Base-by-base conservation (phyloP, 371 early-diverging fungal genomes). In the Mucor mucedo region DNA sequence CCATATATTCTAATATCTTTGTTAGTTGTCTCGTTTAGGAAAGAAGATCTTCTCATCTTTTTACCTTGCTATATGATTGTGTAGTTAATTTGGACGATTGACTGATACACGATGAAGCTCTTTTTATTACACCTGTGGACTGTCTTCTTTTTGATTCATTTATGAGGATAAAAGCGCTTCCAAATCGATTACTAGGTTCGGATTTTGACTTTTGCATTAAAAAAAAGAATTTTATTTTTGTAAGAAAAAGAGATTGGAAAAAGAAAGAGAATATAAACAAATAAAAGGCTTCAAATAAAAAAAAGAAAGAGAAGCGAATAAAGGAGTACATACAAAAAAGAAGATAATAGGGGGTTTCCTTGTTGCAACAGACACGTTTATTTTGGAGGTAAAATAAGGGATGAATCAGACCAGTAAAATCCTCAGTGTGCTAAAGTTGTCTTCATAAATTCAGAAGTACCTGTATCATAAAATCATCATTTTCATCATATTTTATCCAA, bases 171-270 rank as follows among this genome's bases (percentile, higher is more conserved):
- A 64, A 44, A 35, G 58, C 58, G 32, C 33, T 58, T 54, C 62
- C 58, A 33, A 58, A 8, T 40, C 63, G 53, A 33, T 48, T 56
- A 45, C 48, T 68, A 56, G 68, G 69, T 52, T 71, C 72, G 60
- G 65, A 77, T 62, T 63, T 72, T 59, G 69, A 68, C 52, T 68
- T 72, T 71, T 68, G 83, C 70, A 80, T 78, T 61, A 67, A 58
- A 21, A 58, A 21, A 21, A 0, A 59, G 52, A 68, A 66, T 67
- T 66, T 70, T 39, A 42, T 41, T 28, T 55, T 10, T 60, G 47
- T 47, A 44, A 30, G 58, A 54, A 47, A 60, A 28, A 53, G 59
- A 55, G 53, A 57, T 27, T 55, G 41, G 66, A 58, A 55, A 58
- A 41, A 66, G 32, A 58, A 47, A 38, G 62, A 40, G 55, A 47